phyloP scores from a whole-genome alignment of 164 flowering plant species.

The Piper betle region DNA sequence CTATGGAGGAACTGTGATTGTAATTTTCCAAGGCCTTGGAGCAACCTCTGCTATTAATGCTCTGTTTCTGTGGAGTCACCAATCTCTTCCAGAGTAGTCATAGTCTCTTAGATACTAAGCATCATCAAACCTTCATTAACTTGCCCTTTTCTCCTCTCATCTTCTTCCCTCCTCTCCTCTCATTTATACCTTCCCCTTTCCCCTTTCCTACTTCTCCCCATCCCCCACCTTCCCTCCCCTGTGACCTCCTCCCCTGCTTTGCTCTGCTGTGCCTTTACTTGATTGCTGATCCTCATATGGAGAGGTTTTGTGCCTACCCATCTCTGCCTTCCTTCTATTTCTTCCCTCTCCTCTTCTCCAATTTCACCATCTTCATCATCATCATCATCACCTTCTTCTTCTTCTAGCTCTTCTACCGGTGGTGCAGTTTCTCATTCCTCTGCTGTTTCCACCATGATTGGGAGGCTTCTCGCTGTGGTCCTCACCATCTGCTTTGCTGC shows the following conservation, averaged over 20 bases:
- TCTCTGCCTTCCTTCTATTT: slow-evolving; percentile 9
- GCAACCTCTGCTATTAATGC: no score
- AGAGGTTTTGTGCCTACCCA: slow-evolving; percentile 33
- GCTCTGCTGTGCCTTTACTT: neutral
- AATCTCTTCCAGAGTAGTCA: no score
- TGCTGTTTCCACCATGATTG: slow-evolving; percentile 46
- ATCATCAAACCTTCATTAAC: no score
- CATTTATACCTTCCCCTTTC: neutral
- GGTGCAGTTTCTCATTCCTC: slow-evolving; percentile 24
- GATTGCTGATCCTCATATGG: slow-evolving; percentile 25
- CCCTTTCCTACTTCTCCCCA: neutral
- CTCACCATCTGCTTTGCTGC: slow-evolving; percentile 73
- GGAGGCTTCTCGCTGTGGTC: slow-evolving; percentile 63
- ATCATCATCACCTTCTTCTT: slow-evolving; percentile 18
- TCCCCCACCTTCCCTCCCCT: no score
- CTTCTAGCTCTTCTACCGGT: slow-evolving; percentile 15
- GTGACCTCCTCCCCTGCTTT: neutral
- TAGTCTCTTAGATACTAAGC: neutral
- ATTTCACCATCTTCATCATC: slow-evolving; percentile 6
- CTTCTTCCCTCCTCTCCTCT: neutral
- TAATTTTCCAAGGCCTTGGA: no score
- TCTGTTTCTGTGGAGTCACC: no score
- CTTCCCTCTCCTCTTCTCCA: neutral
- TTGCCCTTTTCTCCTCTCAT: slow-evolving; percentile 16
- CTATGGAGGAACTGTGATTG: no score